These are phyloP conservation scores for Scolecobasidium constrictum DNA, from an alignment of 2,329 filamentous ascomycete genomes.

Conservation along the genomic window DNA sequence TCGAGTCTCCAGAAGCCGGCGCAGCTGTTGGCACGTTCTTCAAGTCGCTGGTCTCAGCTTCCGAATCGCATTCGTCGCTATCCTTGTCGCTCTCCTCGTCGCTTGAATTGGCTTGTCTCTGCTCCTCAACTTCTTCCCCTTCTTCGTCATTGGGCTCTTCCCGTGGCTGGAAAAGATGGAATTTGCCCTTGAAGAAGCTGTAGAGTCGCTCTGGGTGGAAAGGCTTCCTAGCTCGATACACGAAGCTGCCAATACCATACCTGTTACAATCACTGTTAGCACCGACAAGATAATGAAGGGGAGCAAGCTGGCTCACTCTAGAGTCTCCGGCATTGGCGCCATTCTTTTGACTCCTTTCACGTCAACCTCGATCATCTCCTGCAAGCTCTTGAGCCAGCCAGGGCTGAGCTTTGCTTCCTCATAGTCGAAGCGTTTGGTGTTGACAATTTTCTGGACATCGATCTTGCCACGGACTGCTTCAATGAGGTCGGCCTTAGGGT, in stretches of 20 bases:
- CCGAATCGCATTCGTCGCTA: slow-evolving; percentile 13
- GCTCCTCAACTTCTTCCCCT: slow-evolving; percentile 16
- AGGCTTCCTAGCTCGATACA: slow-evolving; percentile 43
- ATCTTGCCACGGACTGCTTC: slow-evolving; percentile 49
- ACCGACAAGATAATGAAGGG: slow-evolving; percentile 17
- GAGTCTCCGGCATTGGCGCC: slow-evolving; percentile 58
- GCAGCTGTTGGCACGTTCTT: too few relatives aligned
- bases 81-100: too few relatives aligned
- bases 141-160: slow-evolving; percentile 17
- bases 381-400: slow-evolving; percentile 60
- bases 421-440: slow-evolving; percentile 55
- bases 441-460: slow-evolving; percentile 51
- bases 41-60: too few relatives aligned
- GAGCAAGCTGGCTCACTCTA: slow-evolving; percentile 40
- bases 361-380: slow-evolving; percentile 54
- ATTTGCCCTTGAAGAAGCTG: slow-evolving; percentile 22
- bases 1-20: too few relatives aligned
- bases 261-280: slow-evolving; percentile 43
- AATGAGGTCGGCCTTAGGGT: slow-evolving; percentile 54
- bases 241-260: slow-evolving; percentile 56
- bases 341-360: slow-evolving; percentile 43
- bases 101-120: slow-evolving; percentile 13
- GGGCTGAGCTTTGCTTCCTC: slow-evolving; percentile 52
- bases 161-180: slow-evolving; percentile 20
- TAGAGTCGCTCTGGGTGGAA: slow-evolving; percentile 22